Evolutionary conservation across 495 filamentous ascomycete genomes (phyloP).

Genomic region (Talaromyces wortmannii): DNA sequence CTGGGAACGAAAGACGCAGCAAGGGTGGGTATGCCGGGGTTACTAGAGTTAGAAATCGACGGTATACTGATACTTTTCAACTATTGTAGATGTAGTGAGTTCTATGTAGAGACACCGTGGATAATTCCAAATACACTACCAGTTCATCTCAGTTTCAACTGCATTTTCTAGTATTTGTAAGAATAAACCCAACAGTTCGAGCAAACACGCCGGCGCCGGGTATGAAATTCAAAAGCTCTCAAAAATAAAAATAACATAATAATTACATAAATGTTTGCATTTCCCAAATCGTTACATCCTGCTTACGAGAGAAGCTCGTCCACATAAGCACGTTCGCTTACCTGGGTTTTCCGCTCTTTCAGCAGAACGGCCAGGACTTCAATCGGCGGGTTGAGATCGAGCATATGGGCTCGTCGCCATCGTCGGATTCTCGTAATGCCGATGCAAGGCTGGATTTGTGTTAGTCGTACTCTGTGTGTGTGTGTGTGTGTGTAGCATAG

Average conservation of each 20-base stretch:
- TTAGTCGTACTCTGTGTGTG: slow-evolving; percentile 9
- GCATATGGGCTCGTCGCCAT: slow-evolving; percentile 75
- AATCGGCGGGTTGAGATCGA: slow-evolving; percentile 79
- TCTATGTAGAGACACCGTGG: too few relatives aligned
- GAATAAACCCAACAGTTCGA: too few relatives aligned
- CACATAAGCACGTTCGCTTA: slow-evolving; percentile 60
- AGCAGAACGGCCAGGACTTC: slow-evolving; percentile 86
- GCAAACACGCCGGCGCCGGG: neutral
- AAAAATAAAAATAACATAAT: neutral
- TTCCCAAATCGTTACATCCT: too few relatives aligned
- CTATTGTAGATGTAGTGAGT: too few relatives aligned
- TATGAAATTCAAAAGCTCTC: neutral
- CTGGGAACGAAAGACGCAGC: too few relatives aligned
- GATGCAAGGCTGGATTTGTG: slow-evolving; percentile 65
- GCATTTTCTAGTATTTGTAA: too few relatives aligned
- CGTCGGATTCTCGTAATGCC: slow-evolving; percentile 76
- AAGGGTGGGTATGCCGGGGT: too few relatives aligned
- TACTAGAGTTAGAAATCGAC: neutral
- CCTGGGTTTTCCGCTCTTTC: slow-evolving; percentile 54
- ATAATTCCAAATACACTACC: too few relatives aligned
- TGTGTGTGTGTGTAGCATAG: too few relatives aligned
- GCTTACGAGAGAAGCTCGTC: slow-evolving; percentile 68
- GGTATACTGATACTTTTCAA: too few relatives aligned
- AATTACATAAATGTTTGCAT: neutral
- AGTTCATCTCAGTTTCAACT: too few relatives aligned